Evolutionary conservation across 345 rosid species (phyloP), one percentile per base, ranked within the genome.

Genomic region (Salix suchowensis): DNA sequence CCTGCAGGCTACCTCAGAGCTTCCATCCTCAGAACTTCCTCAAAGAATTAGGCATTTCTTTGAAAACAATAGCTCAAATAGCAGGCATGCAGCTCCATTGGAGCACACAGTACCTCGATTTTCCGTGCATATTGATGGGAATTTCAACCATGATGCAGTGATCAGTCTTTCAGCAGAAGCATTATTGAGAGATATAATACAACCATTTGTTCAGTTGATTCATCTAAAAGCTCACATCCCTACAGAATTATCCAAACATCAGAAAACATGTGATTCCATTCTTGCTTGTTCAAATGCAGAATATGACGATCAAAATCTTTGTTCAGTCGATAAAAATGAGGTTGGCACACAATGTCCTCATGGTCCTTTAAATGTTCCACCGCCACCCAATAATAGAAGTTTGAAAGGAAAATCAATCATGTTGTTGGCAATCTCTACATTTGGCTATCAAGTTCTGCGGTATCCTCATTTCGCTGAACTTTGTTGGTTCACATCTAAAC

Each of bases 401-500:
- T 78, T 83, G 77, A 93, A 91, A 83, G 89, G 89, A 65, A 96
- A 91, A 83, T 87, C 97, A 74, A 91, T 79, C 87, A 81, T 89
- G 87, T 77, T 87, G 80, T 76, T 90, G 70, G 94, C 96, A 68
- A 80, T 96, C 71, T 85, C 90, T 48, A 84, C 93, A 73, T 88
- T 93, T 86, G 99, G 99, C 68, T 86, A 88, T 87, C 98, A 93
- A 84, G 87, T 96, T 82, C 86, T 96, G 73, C 88, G 79, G 71
- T 93, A 85, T 87, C 97, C 97, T 81, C 99, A 96, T 80, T 93
- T 96, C 89, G 94, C 99, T 79, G 98, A 93, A 84, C 96, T 95
- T 72, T 93, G 99, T 83, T 96, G 98, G 99, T 87, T 92, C 62
- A 89, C 98, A 54, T 93, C 99, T 46, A 96, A 92, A 86, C 87